These are phyloP conservation scores for Rhododendron mucronatum DNA, from an alignment of 148 eudicot species.

Conservation along the genomic window DNA sequence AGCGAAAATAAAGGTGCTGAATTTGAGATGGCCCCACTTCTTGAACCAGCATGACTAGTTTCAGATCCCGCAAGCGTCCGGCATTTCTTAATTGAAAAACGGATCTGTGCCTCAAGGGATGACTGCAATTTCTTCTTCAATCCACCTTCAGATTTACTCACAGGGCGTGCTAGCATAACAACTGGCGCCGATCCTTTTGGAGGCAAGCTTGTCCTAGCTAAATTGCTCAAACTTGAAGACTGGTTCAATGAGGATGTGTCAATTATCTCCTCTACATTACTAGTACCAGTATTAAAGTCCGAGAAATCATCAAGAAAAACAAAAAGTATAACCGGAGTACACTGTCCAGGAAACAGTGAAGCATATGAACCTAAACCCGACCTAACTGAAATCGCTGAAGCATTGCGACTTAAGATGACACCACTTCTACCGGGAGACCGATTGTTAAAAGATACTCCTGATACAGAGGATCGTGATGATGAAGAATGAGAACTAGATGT, in stretches of 20 bases:
- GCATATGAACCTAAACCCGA: conserved; percentile 64
- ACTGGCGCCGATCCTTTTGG: conserved; percentile 62
- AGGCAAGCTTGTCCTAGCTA: conserved; percentile 40
- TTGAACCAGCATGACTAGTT: conserved; percentile 54
- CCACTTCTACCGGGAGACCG: conserved; percentile 72
- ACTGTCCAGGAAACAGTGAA: conserved; percentile 86
- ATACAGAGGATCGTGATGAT: conserved; percentile 38
- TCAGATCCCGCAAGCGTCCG: conserved; percentile 68
- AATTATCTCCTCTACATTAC: conserved; percentile 36
- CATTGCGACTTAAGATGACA: conserved; percentile 47
- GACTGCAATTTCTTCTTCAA: conserved; percentile 68
- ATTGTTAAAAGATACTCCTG: conserved; percentile 46
- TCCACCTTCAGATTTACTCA: conserved; percentile 64
- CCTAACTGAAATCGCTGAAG: conserved; percentile 47
- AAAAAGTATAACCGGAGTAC: conserved; percentile 85
- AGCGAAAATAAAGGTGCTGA: conserved; percentile 70
- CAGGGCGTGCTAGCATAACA: conserved; percentile 77
- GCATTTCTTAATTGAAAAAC: conserved; percentile 85
- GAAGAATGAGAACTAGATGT: conserved; percentile 42
- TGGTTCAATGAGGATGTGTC: conserved; percentile 48
- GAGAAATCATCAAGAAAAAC: conserved; percentile 81
- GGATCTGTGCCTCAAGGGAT: conserved; percentile 82
- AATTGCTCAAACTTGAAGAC: conserved; percentile 38
- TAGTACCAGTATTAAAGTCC: conserved; percentile 41
- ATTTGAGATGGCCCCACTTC: conserved; percentile 54